Evolutionary conservation across 2,329 filamentous ascomycete genomes (phyloP).

Genomic region (Penicillium sp.): DNA sequence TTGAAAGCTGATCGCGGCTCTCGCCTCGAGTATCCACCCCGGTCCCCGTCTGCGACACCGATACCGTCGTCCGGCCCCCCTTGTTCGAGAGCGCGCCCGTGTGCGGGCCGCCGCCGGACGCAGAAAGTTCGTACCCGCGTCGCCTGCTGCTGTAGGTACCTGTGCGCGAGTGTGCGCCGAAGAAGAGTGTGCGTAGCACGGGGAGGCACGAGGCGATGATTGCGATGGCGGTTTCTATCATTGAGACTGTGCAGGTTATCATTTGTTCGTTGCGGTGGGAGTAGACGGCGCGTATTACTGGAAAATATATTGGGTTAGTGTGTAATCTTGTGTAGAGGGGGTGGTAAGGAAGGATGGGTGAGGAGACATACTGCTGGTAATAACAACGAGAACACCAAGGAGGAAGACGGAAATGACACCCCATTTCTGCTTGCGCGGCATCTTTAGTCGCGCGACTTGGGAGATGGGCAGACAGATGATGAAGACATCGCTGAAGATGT

Average conservation of each 20-base stretch:
- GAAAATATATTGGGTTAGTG: not conserved
- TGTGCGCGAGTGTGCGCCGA: conserved; percentile 27
- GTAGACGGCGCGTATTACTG: conserved; percentile 31
- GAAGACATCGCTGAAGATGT: conserved; percentile 28
- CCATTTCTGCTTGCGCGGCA: conserved; percentile 26
- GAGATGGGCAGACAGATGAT: conserved; percentile 30
- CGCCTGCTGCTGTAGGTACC: conserved; percentile 26
- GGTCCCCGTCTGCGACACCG: conserved; percentile 14
- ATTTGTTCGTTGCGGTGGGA: conserved; percentile 27
- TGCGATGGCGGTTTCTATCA: conserved; percentile 29
- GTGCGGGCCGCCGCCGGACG: conserved; percentile 15
- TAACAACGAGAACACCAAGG: conserved; percentile 24
- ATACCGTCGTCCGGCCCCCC: conserved; percentile 21
- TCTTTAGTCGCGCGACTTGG: conserved; percentile 25
- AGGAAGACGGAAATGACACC: conserved; percentile 28
- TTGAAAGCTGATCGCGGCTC: conserved; percentile 15
- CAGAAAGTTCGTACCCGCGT: conserved; percentile 27
- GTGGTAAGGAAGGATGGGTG: not conserved
- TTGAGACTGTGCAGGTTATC: conserved; percentile 32
- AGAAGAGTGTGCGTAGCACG: conserved; percentile 31
- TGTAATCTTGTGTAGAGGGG: not conserved
- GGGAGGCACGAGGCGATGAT: conserved; percentile 28
- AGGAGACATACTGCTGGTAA: conserved; percentile 26
- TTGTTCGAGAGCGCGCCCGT: not conserved
- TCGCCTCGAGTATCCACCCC: not conserved